These are phyloP conservation scores for Colletotrichum truncatum DNA, from an alignment of 2,329 filamentous ascomycete species.

Conservation along the genomic window DNA sequence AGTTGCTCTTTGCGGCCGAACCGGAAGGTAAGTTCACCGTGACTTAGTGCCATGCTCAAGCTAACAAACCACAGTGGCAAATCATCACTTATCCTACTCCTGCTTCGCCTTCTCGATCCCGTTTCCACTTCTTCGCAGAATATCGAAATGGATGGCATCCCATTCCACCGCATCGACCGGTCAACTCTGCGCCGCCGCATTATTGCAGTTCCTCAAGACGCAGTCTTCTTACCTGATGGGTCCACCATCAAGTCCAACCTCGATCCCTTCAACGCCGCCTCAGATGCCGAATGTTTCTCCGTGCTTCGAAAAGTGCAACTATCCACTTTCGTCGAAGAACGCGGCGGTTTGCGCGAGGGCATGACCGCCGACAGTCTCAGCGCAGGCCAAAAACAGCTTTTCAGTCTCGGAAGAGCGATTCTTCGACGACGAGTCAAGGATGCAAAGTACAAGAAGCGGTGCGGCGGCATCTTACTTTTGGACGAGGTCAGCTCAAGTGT, in stretches of 20 bases:
- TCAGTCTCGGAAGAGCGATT: conserved; percentile 66
- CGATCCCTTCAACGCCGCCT: conserved; percentile 41
- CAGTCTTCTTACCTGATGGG: conserved; percentile 52
- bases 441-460: conserved; percentile 8
- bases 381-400: conserved; percentile 67
- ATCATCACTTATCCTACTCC: conserved; percentile 44
- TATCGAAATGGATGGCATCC: conserved; percentile 49
- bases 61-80: conserved; percentile 40
- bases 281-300: conserved; percentile 36
- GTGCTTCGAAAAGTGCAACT: conserved; percentile 41
- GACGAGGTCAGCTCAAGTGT: conserved; percentile 55
- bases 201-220: conserved; percentile 57
- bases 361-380: conserved; percentile 56
- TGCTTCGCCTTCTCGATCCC: conserved; percentile 45
- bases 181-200: conserved; percentile 49
- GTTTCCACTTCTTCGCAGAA: conserved; percentile 23
- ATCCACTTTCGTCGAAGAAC: conserved; percentile 35
- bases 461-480: conserved; percentile 46
- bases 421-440: conserved; percentile 50
- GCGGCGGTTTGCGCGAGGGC: conserved; percentile 37
- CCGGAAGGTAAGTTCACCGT: conserved; percentile 30
- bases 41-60: rapidly evolving
- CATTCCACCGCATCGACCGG: conserved; percentile 46
- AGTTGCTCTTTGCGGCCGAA: conserved; percentile 36
- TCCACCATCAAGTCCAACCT: conserved; percentile 47